Evolutionary conservation across 1,284 basidiomycete species (phyloP).

Genomic region (Cystobasidiaceae sp.): DNA sequence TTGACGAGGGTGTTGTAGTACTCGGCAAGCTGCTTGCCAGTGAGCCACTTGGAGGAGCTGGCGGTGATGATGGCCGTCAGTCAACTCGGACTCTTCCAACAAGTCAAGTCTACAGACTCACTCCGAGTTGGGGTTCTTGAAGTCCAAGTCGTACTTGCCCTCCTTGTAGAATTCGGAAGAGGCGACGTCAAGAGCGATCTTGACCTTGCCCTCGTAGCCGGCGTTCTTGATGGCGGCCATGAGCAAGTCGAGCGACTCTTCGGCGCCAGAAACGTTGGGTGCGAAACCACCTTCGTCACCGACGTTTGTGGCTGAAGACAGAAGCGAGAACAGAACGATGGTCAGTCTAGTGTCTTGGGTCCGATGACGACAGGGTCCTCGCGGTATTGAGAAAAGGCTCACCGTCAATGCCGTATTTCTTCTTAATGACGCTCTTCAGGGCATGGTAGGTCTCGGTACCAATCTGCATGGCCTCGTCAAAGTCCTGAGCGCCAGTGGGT

Average conservation of each 20-base stretch:
- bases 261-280: slow-evolving; percentile 93
- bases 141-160: slow-evolving; percentile 96
- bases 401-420: slow-evolving; percentile 99
- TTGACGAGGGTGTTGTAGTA: slow-evolving; percentile 80
- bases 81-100: slow-evolving; percentile 51
- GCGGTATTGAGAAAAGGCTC: slow-evolving; percentile 42
- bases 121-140: slow-evolving; percentile 98
- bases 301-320: slow-evolving; percentile 79
- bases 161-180: slow-evolving; percentile 99
- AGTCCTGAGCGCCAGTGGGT: slow-evolving; percentile 82
- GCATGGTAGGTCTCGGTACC: slow-evolving; percentile 65
- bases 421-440: slow-evolving; percentile 98
- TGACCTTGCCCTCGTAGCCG: slow-evolving; percentile 96
- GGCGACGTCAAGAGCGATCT: slow-evolving; percentile 98
- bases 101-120: slow-evolving; percentile 52
- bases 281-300: slow-evolving; percentile 99
- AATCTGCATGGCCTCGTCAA: slow-evolving; percentile 97
- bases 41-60: slow-evolving; percentile 65
- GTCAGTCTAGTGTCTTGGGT: background rate
- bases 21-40: slow-evolving; percentile 86
- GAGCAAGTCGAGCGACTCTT: slow-evolving; percentile 95
- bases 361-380: background rate
- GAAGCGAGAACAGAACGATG: background rate
- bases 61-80: background rate
- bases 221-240: slow-evolving; percentile 94